Evolutionary conservation across 164 flowering plant genomes (phyloP), one percentile per base, ranked within the genome.

Genomic region (Dillenia suffruticosa): DNA sequence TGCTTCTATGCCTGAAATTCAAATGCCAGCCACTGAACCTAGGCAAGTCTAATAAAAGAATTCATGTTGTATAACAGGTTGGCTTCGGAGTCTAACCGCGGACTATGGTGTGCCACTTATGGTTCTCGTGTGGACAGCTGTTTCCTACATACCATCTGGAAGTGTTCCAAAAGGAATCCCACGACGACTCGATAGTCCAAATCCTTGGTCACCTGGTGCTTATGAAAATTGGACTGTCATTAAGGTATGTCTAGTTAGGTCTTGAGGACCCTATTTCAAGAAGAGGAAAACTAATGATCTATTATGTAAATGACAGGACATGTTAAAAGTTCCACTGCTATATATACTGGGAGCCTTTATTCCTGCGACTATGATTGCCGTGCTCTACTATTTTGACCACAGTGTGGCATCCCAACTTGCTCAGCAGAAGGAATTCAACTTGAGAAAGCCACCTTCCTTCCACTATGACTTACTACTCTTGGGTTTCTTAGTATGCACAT

Each of bases 161-260:
- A 74, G 58, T 74, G 91, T 95, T 56, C 99, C 99, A 5, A 70
- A 78, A 47, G 96, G 98, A 43, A 90, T 95, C 54, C 99, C 98
- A 0, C 66, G 96, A 32, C 96, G 99, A 44, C 97, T 95, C 44
- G 77, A 74, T 52, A 95, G 99, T 77, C 99, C 99, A 26, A 92
- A 90, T 64, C 99, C 98, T 19, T 95, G 99, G 99, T 92, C 99
- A 8, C 97, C 96, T 62, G 96, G 97, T 66, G 99, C 98, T 10
- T 95, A 90, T 74, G 84, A 69, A 22, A 95, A 95, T 63, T 95
- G 99, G 99, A 92, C 96, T 9, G 98, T 95, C 3, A 71, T 92
- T 64, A 92, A 82, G 89, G 99, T 62, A 82, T 56, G 82, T 63
- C 50, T 51, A n/a, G 49, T 48, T 24, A 58, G 19, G 10, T 60